Conservation (phyloP, 2,329 filamentous ascomycete genomes). For the Aureobasidium sp. region DNA sequence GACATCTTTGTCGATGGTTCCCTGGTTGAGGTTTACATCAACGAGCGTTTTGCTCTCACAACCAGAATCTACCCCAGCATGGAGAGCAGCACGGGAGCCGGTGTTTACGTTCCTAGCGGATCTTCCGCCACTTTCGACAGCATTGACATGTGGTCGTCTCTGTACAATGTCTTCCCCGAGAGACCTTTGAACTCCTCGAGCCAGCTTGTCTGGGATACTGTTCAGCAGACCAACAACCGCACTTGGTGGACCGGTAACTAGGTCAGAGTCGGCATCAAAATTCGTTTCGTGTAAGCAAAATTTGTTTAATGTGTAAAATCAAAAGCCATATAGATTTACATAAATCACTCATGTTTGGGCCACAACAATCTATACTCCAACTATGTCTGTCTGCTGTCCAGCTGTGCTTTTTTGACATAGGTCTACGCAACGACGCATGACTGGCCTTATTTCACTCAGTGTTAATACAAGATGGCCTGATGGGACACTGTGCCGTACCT, state of each 20-base stretch:
- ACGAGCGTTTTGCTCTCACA: constrained; percentile 33
- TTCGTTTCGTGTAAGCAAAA: neutral
- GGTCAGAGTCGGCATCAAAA: neutral
- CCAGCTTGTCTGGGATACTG: constrained; percentile 34
- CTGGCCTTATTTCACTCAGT: neutral
- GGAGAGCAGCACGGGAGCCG: constrained; percentile 35
- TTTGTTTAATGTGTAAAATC: neutral
- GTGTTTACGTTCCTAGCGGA: constrained; percentile 34
- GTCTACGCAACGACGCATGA: neutral
- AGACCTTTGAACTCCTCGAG: constrained; percentile 32
- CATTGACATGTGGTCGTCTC: constrained; percentile 29
- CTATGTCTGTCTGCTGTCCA: neutral
- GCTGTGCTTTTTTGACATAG: neutral
- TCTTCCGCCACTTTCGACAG: constrained; percentile 28
- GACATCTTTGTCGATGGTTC: constrained; percentile 42
- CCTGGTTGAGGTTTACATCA: constrained; percentile 40
- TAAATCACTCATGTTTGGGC: neutral
- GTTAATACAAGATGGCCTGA: neutral
- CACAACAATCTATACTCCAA: neutral
- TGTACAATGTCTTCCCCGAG: constrained; percentile 29
- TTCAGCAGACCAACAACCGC: constrained; percentile 38
- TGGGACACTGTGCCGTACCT: neutral
- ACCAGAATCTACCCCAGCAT: constrained; percentile 40
- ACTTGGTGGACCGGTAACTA: constrained; percentile 40
- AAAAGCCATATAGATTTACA: neutral